phyloP scores from a whole-genome alignment of 2,329 filamentous ascomycete genomes.

The Mycosphaerella arachidis region DNA sequence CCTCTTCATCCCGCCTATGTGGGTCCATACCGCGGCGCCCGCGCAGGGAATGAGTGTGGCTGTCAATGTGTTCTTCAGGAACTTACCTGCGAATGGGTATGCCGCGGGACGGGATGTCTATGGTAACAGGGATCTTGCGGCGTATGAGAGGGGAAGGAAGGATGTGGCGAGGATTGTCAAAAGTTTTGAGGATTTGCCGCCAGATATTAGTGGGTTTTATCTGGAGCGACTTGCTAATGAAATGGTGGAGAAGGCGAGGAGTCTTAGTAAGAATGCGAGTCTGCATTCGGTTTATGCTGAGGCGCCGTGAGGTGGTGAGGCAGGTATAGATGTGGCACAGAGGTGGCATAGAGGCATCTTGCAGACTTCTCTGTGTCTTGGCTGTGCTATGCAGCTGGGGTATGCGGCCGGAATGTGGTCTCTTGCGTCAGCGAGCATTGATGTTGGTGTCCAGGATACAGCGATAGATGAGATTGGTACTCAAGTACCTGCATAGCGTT shows the following conservation, averaged over 20 bases:
- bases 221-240: conserved; percentile 67
- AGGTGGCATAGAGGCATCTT: not conserved
- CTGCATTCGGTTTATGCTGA: conserved; percentile 18
- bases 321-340: not conserved
- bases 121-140: conserved; percentile 77
- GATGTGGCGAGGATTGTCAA: conserved; percentile 65
- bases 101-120: conserved; percentile 77
- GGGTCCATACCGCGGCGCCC: conserved; percentile 72
- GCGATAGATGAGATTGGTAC: not conserved
- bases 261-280: conserved; percentile 7
- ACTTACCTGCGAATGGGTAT: conserved; percentile 52
- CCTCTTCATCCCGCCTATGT: conserved; percentile 75
- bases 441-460: not conserved
- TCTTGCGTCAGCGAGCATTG: not conserved
- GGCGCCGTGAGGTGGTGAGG: not conserved
- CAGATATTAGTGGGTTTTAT: conserved; percentile 69
- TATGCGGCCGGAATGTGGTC: too few relatives aligned
- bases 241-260: conserved; percentile 41
- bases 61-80: conserved; percentile 86
- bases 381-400: not conserved
- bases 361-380: not conserved
- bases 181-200: conserved; percentile 61
- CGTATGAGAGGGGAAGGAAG: conserved; percentile 74
- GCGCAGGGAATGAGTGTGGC: conserved; percentile 59
- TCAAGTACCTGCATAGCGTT: not conserved